Conservation (phyloP, 1,284 basidiomycete genomes). For the Fistulina hepatica region DNA sequence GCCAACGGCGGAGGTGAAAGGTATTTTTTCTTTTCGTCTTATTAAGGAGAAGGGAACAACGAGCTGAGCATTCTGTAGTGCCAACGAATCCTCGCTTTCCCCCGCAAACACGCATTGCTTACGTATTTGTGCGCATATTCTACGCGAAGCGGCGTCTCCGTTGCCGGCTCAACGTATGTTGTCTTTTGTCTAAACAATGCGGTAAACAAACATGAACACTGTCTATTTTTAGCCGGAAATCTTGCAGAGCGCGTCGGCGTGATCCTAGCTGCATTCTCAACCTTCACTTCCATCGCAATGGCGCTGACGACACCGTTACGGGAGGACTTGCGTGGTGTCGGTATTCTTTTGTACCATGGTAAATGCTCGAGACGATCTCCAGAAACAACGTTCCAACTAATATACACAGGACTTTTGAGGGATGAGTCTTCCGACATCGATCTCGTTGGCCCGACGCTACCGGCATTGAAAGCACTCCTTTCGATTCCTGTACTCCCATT, state of each 20-base stretch:
- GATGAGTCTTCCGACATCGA: constrained; percentile 76
- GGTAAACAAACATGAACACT: constrained; percentile 4
- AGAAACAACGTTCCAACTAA: constrained; percentile 2
- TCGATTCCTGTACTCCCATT: constrained; percentile 33
- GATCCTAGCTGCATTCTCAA: constrained; percentile 56
- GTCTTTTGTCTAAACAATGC: constrained; percentile 7
- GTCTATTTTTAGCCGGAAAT: constrained; percentile 28
- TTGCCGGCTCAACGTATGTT: constrained; percentile 47
- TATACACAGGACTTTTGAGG: constrained; percentile 58
- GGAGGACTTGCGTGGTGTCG: constrained; percentile 74
- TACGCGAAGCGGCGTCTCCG: constrained; percentile 55
- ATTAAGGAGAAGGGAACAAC: no score
- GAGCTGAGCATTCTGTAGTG: neutral
- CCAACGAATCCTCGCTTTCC: constrained; percentile 21
- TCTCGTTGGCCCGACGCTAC: constrained; percentile 68
- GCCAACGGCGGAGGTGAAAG: no score
- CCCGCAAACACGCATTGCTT: constrained; percentile 65
- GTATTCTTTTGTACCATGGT: constrained; percentile 76
- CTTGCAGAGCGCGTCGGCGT: constrained; percentile 50
- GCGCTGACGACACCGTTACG: constrained; percentile 44
- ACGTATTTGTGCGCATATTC: constrained; percentile 68
- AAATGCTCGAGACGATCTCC: constrained; percentile 14
- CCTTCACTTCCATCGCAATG: constrained; percentile 54
- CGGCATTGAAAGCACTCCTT: constrained; percentile 67
- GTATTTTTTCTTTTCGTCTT: neutral